A percentile compares a stretch with the other conserved stretches of the same genome.
Evolutionary conservation across 306 rosid genomes (phyloP).

Genomic region (Leucaena leucocephala): DNA sequence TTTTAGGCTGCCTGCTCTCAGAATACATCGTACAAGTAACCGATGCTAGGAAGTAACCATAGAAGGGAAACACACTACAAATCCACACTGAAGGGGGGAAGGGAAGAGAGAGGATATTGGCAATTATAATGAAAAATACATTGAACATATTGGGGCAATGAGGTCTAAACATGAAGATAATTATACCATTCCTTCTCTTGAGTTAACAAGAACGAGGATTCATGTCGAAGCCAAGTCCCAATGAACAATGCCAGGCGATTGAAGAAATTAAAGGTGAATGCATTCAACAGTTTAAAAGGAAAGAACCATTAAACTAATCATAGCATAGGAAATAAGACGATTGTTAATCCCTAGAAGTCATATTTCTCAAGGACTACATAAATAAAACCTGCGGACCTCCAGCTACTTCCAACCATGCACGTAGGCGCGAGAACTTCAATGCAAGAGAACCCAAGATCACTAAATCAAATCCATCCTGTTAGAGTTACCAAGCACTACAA

Average conservation of each 20-base stretch:
- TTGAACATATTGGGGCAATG: background rate
- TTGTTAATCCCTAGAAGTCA: background rate
- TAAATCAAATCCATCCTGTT: background rate
- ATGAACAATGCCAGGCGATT: background rate
- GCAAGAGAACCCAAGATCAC: background rate
- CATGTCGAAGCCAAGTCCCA: background rate
- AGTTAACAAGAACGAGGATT: background rate
- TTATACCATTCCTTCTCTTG: background rate
- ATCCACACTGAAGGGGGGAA: background rate
- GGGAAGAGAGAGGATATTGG: background rate
- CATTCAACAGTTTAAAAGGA: background rate
- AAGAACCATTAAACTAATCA: background rate
- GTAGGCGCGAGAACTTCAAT: background rate
- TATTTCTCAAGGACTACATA: background rate
- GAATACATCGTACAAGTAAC: background rate
- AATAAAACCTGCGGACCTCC: too few relatives aligned
- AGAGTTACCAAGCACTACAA: background rate
- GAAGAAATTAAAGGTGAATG: background rate
- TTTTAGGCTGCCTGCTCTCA: too few relatives aligned
- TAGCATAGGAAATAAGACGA: background rate
- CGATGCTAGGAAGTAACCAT: conserved; percentile 1
- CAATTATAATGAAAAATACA: background rate
- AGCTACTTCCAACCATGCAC: background rate
- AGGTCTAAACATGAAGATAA: too few relatives aligned
- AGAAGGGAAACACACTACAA: background rate